Percentiles rank a stretch among this genome's conserved stretches.
Evolutionary conservation across 1,284 basidiomycete genomes (phyloP).

Genomic region (Apiotrichum veenhuisii): DNA sequence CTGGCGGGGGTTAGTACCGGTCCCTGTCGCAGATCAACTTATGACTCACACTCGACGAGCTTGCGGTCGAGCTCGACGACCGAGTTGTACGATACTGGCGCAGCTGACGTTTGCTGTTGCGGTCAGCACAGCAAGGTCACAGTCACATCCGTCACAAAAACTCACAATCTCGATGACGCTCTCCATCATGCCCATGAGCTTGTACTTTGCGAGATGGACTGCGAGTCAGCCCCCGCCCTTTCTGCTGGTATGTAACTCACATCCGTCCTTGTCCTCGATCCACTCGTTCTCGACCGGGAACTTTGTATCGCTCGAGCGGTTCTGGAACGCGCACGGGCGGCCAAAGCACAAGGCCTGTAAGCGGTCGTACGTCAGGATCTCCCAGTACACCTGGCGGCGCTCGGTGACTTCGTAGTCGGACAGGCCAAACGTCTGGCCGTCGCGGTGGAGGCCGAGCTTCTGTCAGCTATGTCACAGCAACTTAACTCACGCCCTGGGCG

Average conservation of each 20-base stretch:
- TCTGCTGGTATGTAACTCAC: slow-evolving; percentile 17
- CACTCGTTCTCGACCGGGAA: slow-evolving; percentile 28
- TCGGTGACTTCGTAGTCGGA: slow-evolving; percentile 43
- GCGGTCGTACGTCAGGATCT: slow-evolving; percentile 45
- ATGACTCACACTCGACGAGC: slow-evolving; percentile 35
- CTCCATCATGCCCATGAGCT: slow-evolving; percentile 42
- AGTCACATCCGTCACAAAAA: neutral
- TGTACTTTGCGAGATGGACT: slow-evolving; percentile 43
- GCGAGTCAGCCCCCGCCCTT: neutral
- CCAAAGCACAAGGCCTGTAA: slow-evolving; percentile 47
- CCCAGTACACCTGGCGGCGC: slow-evolving; percentile 47
- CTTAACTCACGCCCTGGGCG: slow-evolving; percentile 34
- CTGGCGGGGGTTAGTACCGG: slow-evolving; percentile 13
- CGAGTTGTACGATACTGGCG: slow-evolving; percentile 30
- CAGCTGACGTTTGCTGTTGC: slow-evolving; percentile 43
- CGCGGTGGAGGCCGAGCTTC: slow-evolving; percentile 47
- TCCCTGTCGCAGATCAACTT: neutral
- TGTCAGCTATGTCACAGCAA: no score
- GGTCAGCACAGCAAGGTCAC: no score
- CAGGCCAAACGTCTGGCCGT: slow-evolving; percentile 41
- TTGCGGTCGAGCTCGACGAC: slow-evolving; percentile 41
- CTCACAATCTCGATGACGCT: slow-evolving; percentile 44
- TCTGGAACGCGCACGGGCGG: slow-evolving; percentile 38
- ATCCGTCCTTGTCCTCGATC: slow-evolving; percentile 36
- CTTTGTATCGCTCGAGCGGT: slow-evolving; percentile 39